Evolutionary conservation across 2,329 filamentous ascomycete species (phyloP).

Genomic region (Raffaelea arxii): DNA sequence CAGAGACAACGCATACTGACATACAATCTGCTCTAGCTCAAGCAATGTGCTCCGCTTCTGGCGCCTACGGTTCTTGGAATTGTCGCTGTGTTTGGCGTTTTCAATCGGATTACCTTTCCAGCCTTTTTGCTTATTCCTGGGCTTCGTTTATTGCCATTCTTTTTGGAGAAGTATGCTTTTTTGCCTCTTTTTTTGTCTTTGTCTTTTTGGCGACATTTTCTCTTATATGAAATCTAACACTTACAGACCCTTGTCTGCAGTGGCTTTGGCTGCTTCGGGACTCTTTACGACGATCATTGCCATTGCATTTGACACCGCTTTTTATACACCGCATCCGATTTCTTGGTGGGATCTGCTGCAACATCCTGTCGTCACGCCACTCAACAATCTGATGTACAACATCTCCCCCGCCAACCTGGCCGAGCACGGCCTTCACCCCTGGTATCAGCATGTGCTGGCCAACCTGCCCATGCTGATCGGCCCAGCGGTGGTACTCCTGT

Average conservation of each 20-base stretch:
- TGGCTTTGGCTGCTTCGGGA: conserved; percentile 55
- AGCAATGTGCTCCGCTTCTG: conserved; percentile 67
- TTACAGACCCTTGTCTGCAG: conserved; percentile 47
- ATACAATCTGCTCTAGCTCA: background rate
- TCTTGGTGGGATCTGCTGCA: conserved; percentile 54
- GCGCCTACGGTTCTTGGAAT: conserved; percentile 72
- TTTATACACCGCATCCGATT: conserved; percentile 59
- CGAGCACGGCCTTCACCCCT: conserved; percentile 66
- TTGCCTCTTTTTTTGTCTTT: background rate
- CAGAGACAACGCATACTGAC: too few species aligned
- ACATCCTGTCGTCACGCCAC: conserved; percentile 61
- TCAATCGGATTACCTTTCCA: conserved; percentile 96
- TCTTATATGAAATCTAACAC: conserved; percentile 1
- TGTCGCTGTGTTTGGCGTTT: conserved; percentile 74
- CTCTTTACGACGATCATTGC: conserved; percentile 61
- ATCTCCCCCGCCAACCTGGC: conserved; percentile 60
- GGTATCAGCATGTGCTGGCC: conserved; percentile 64
- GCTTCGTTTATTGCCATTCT: conserved; percentile 75
- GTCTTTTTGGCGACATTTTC: too few species aligned
- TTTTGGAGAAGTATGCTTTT: conserved; percentile 60
- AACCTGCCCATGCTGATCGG: conserved; percentile 66
- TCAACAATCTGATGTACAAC: conserved; percentile 74
- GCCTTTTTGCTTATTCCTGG: conserved; percentile 83
- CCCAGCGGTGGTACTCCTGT: conserved; percentile 53
- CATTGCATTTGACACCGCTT: conserved; percentile 74